phyloP scores from a whole-genome alignment of 2,329 filamentous ascomycete genomes.

The Phaeosphaeria sp. region DNA sequence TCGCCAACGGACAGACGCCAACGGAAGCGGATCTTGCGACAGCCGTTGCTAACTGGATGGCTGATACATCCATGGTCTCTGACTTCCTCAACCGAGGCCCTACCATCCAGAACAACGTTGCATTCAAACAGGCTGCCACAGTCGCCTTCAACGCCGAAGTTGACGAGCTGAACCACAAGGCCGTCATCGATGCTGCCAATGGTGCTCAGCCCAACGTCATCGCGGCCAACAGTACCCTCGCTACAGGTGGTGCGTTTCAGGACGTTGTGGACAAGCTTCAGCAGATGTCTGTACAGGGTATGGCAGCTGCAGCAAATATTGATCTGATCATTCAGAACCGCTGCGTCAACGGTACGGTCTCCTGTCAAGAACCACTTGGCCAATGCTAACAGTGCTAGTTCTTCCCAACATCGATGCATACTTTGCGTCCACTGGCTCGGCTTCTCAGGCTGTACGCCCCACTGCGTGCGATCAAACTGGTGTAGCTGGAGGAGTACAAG shows the following conservation, averaged over 20 bases:
- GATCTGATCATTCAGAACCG: slow-evolving; percentile 48
- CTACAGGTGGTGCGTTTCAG: slow-evolving; percentile 45
- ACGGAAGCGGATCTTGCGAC: slow-evolving; percentile 37
- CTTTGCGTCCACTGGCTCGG: slow-evolving; percentile 42
- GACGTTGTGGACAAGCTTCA: slow-evolving; percentile 49
- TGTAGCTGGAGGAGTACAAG: slow-evolving; percentile 42
- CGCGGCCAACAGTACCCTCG: slow-evolving; percentile 47
- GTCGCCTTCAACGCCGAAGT: slow-evolving; percentile 48
- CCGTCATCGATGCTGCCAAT: slow-evolving; percentile 42
- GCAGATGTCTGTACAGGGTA: slow-evolving; percentile 44
- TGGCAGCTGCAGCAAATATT: slow-evolving; percentile 40
- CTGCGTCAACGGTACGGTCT: slow-evolving; percentile 37
- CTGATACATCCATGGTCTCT: slow-evolving; percentile 48
- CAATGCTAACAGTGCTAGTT: slow-evolving; percentile 23
- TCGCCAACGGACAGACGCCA: slow-evolving; percentile 34
- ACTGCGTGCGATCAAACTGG: slow-evolving; percentile 42
- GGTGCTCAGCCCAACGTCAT: slow-evolving; percentile 34
- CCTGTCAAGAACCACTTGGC: background rate
- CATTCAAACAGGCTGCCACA: slow-evolving; percentile 46
- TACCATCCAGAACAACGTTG: slow-evolving; percentile 41
- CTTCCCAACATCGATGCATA: slow-evolving; percentile 47
- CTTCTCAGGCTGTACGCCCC: slow-evolving; percentile 38
- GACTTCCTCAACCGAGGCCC: slow-evolving; percentile 45
- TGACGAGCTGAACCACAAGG: slow-evolving; percentile 49
- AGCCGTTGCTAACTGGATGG: slow-evolving; percentile 46